Percentiles rank a stretch among this genome's conserved stretches.
phyloP scores from a whole-genome alignment of 2,329 filamentous ascomycete species.

The Colletotrichum incanum region DNA sequence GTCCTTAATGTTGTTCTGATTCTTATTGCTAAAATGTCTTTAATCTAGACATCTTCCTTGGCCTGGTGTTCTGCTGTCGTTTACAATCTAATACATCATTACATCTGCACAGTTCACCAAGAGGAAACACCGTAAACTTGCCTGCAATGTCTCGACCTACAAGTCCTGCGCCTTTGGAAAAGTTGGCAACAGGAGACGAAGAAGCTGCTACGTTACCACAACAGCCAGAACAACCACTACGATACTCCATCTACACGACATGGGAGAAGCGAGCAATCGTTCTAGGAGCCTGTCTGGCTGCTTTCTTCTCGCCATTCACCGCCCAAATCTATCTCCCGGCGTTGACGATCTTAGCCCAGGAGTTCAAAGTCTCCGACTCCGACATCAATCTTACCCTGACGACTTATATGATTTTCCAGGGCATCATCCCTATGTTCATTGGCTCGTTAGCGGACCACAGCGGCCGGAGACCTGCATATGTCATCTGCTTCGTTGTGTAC shows the following conservation, averaged over 20 bases:
- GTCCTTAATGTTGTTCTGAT: neutral
- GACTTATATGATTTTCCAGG: slow-evolving; percentile 74
- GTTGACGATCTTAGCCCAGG: slow-evolving; percentile 62
- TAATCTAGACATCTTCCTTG: slow-evolving; percentile 11
- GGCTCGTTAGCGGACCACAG: slow-evolving; percentile 62
- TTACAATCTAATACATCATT: neutral
- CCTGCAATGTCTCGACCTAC: slow-evolving; percentile 19
- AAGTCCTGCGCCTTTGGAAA: slow-evolving; percentile 4
- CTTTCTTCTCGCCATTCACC: slow-evolving; percentile 63
- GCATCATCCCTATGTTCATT: slow-evolving; percentile 68
- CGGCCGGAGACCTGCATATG: slow-evolving; percentile 56
- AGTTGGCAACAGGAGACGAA: slow-evolving; percentile 24
- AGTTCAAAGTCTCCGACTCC: slow-evolving; percentile 59
- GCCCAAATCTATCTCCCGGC: slow-evolving; percentile 71
- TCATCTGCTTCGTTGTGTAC: slow-evolving; percentile 54
- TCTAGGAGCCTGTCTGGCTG: slow-evolving; percentile 55
- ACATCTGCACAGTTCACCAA: neutral
- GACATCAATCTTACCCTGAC: slow-evolving; percentile 68
- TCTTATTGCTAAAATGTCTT: neutral
- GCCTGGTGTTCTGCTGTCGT: neutral
- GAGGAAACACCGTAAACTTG: neutral
- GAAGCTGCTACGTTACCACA: slow-evolving; percentile 26
- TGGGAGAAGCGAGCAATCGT: slow-evolving; percentile 60
- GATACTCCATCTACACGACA: slow-evolving; percentile 57
- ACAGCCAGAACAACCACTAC: slow-evolving; percentile 35